Evolutionary conservation across 441 rosid genomes (phyloP).

Genomic region (Mallotus repandus): DNA sequence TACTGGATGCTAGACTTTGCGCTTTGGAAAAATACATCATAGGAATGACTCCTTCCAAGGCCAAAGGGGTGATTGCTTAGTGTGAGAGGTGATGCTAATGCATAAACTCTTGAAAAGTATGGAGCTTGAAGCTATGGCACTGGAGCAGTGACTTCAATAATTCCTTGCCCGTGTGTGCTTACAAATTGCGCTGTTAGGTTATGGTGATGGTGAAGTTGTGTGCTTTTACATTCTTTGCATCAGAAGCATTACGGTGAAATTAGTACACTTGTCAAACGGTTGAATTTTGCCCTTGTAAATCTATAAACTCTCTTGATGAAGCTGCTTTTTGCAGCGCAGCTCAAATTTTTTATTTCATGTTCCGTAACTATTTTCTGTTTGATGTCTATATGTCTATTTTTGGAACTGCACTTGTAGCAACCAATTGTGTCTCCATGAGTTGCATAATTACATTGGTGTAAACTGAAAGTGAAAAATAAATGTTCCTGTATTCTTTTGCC

Average conservation of each 20-base stretch:
- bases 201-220: too few species aligned
- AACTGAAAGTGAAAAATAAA: background rate
- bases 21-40: background rate
- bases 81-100: background rate
- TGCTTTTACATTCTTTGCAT: too few species aligned
- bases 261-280: too few species aligned
- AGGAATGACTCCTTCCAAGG: background rate
- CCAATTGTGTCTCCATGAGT: background rate
- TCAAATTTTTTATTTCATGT: too few species aligned
- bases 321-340: too few species aligned
- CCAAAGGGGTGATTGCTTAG: background rate
- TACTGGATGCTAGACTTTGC: too few species aligned
- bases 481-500: background rate
- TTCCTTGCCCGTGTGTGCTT: background rate
- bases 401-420: background rate
- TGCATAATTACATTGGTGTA: background rate
- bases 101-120: background rate
- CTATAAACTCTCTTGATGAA: background rate
- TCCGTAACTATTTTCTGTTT: too few species aligned
- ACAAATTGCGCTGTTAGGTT: too few species aligned
- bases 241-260: too few species aligned
- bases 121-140: background rate
- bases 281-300: too few species aligned
- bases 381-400: too few species aligned
- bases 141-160: background rate